Evolutionary conservation across 306 rosid species (phyloP).

Genomic region (Amphicarpaea edgeworthii): DNA sequence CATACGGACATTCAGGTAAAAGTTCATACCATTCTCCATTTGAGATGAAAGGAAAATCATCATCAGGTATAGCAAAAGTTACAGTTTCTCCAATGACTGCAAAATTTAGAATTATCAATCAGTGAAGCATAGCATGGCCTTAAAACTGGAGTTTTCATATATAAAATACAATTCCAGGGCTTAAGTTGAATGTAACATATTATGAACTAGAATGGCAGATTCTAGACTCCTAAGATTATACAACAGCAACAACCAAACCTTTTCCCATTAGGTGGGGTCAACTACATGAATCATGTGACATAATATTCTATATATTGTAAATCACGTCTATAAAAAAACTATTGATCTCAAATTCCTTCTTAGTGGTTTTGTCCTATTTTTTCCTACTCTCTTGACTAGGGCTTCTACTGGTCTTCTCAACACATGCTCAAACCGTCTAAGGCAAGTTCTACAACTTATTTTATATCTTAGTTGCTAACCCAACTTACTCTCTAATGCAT

Average conservation of each 20-base stretch:
- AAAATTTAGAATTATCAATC: slow-evolving; percentile 43
- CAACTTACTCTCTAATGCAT: not conserved
- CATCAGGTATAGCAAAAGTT: slow-evolving; percentile 69
- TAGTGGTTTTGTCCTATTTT: not conserved
- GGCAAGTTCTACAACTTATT: not conserved
- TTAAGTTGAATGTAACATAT: slow-evolving; percentile 32
- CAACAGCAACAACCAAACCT: not conserved
- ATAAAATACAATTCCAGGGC: slow-evolving; percentile 24
- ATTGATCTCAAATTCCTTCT: not conserved
- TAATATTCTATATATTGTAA: not conserved
- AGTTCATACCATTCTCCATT: slow-evolving; percentile 93
- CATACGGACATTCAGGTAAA: slow-evolving; percentile 19
- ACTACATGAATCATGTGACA: not conserved
- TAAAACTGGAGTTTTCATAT: slow-evolving; percentile 16
- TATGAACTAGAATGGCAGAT: slow-evolving; percentile 22
- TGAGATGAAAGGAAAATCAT: slow-evolving; percentile 65
- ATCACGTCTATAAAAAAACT: not conserved
- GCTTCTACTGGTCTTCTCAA: not conserved
- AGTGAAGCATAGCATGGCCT: slow-evolving; percentile 26
- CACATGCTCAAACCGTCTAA: not conserved
- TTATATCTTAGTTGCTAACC: not conserved
- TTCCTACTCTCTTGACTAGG: not conserved
- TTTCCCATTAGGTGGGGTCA: not conserved
- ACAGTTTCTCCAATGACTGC: slow-evolving; percentile 94
- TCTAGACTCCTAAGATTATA: slow-evolving; percentile 4